These are phyloP conservation scores for Neurospora cerealis DNA, from an alignment of 495 filamentous ascomycete species.

Conservation along the genomic window DNA sequence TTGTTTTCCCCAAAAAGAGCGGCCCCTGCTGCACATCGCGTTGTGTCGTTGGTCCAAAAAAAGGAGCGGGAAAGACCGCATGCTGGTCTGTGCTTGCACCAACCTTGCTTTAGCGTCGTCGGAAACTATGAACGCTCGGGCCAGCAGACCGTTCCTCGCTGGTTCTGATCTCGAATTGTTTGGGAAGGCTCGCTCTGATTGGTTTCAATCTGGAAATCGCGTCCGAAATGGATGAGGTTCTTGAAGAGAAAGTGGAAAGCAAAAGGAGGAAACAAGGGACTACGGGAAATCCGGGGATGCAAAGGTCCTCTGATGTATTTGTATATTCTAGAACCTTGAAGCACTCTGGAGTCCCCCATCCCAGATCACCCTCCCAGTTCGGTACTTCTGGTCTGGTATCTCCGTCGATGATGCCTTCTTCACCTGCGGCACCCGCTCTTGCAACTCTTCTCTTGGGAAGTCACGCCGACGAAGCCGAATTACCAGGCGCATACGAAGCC, in stretches of 20 bases:
- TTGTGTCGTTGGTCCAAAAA: background rate
- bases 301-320: background rate
- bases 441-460: background rate
- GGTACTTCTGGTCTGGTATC: background rate
- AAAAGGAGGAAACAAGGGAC: background rate
- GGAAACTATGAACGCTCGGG: background rate
- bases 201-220: background rate
- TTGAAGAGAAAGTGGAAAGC: background rate
- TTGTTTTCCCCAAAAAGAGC: slow-evolving; percentile 4
- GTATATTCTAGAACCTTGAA: background rate
- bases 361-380: background rate
- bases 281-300: background rate
- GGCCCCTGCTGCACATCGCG: background rate
- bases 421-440: background rate
- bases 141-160: background rate
- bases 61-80: background rate
- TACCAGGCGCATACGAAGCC: background rate
- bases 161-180: background rate
- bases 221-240: background rate
- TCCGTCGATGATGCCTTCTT: background rate
- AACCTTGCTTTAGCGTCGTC: background rate
- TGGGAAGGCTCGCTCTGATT: background rate
- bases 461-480: background rate
- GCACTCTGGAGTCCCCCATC: background rate
- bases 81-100: background rate